These are phyloP conservation scores for Nemania serpens DNA, from an alignment of 2,329 filamentous ascomycete genomes.

Conservation along the genomic window DNA sequence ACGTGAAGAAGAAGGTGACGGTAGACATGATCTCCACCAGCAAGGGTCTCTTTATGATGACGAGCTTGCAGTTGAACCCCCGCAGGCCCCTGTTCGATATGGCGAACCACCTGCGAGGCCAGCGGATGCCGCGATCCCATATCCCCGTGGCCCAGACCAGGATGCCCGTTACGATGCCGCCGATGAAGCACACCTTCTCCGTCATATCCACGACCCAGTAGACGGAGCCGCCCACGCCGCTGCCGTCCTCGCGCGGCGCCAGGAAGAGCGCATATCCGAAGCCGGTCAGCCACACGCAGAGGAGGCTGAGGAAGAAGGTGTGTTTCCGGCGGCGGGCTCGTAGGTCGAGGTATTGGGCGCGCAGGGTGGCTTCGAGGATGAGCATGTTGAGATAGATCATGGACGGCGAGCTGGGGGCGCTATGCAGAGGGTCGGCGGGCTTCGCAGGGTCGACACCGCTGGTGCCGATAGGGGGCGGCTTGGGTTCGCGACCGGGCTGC, in stretches of 20 bases:
- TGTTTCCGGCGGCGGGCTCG: conserved; percentile 88
- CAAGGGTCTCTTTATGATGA: conserved; percentile 82
- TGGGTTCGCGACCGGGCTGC: conserved; percentile 60
- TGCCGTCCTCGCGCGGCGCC: conserved; percentile 93
- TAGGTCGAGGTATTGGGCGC: conserved; percentile 89
- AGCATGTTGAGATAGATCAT: conserved; percentile 98
- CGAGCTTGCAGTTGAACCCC: conserved; percentile 94
- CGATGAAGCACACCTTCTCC: conserved; percentile 90
- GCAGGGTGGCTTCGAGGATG: conserved; percentile 91
- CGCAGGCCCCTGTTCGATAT: conserved; percentile 88
- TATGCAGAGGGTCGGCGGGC: conserved; percentile 72
- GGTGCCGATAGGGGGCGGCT: conserved; percentile 49
- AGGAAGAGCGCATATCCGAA: conserved; percentile 93
- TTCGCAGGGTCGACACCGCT: conserved; percentile 51
- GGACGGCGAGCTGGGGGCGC: conserved; percentile 85
- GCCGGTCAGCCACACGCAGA: conserved; percentile 78
- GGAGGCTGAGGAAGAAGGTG: conserved; percentile 84
- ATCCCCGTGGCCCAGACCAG: conserved; percentile 94
- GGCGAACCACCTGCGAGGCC: conserved; percentile 89
- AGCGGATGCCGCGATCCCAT: conserved; percentile 92
- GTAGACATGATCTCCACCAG: conserved; percentile 78
- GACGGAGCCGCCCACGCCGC: conserved; percentile 86
- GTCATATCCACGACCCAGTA: conserved; percentile 95
- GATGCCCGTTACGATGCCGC: conserved; percentile 82
- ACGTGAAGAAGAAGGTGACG: conserved; percentile 77